These are phyloP conservation scores for Mycocalia duriaeana DNA, from an alignment of 1,284 basidiomycete genomes.

Conservation along the genomic window DNA sequence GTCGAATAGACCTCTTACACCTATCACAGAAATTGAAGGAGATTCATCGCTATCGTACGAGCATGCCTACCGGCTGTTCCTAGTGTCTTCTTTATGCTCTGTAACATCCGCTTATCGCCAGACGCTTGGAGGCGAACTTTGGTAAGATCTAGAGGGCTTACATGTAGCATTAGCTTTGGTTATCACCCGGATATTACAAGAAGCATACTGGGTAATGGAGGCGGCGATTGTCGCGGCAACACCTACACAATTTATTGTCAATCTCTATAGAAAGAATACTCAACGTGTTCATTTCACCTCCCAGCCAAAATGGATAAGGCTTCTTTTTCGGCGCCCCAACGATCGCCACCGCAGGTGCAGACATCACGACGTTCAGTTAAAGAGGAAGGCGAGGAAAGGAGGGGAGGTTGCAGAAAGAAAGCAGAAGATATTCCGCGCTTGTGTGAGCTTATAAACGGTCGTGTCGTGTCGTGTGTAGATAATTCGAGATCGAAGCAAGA, in stretches of 20 bases:
- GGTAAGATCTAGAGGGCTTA: conserved; percentile 77
- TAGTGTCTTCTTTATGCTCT: conserved; percentile 74
- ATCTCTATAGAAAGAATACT: neutral
- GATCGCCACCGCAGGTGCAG: conserved; percentile 4
- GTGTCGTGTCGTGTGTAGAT: neutral
- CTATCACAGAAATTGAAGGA: no score
- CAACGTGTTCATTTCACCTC: conserved; percentile 44
- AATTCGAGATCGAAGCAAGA: neutral
- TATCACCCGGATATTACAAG: neutral
- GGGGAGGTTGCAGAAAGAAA: neutral
- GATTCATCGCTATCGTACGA: no score
- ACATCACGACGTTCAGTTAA: conserved; percentile 1
- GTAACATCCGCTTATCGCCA: conserved; percentile 83
- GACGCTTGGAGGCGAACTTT: conserved; percentile 86
- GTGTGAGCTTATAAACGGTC: neutral
- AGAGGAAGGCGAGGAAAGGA: neutral
- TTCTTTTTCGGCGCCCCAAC: conserved; percentile 45
- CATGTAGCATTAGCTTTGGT: neutral
- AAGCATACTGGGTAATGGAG: conserved; percentile 69
- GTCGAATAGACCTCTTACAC: conserved; percentile 74
- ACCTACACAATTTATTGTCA: conserved; percentile 32
- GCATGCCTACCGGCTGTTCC: conserved; percentile 66
- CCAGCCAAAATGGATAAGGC: conserved; percentile 81
- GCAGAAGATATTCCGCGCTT: no score
- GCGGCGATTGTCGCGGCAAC: conserved; percentile 79